A percentile compares a stretch with the other conserved stretches of the same genome.
Evolutionary conservation across 345 rosid genomes (phyloP).

Genomic region (Iberis pinnata): DNA sequence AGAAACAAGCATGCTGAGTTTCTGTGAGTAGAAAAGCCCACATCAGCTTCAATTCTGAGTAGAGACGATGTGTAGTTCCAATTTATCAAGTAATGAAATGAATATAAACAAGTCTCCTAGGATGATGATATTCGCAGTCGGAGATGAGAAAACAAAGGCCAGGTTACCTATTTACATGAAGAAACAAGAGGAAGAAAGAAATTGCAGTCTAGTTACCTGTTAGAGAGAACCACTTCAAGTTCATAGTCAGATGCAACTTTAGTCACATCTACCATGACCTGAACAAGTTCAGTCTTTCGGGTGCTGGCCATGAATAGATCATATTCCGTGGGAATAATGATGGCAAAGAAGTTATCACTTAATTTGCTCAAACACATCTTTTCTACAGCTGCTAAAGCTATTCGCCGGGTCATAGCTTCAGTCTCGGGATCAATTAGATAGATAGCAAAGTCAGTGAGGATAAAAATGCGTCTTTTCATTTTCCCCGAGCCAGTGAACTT

Average conservation of each 20-base stretch:
- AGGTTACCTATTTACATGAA: too few species aligned
- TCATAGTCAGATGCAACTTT: constrained; percentile 71
- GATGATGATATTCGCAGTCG: not conserved
- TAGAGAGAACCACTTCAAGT: constrained; percentile 73
- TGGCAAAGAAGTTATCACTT: constrained; percentile 77
- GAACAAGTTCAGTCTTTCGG: constrained; percentile 80
- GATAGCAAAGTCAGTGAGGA: constrained; percentile 67
- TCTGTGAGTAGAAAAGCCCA: not conserved
- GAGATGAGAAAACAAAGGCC: not conserved
- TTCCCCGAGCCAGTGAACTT: constrained; percentile 84
- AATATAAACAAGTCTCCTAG: constrained; percentile 1
- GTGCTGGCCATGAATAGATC: constrained; percentile 92
- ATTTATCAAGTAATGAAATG: constrained; percentile 1
- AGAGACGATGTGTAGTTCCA: not conserved
- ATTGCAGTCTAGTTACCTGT: constrained; percentile 39
- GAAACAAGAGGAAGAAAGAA: not conserved
- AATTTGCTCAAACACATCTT: constrained; percentile 75
- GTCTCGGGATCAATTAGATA: constrained; percentile 77
- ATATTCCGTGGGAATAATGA: constrained; percentile 84
- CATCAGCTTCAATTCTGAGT: not conserved
- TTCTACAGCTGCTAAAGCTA: constrained; percentile 76
- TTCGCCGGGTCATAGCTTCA: constrained; percentile 67
- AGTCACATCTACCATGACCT: constrained; percentile 70
- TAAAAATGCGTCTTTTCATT: constrained; percentile 68
- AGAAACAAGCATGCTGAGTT: not conserved